phyloP scores from a whole-genome alignment of 306 rosid genomes.

The Trifolium dubium region DNA sequence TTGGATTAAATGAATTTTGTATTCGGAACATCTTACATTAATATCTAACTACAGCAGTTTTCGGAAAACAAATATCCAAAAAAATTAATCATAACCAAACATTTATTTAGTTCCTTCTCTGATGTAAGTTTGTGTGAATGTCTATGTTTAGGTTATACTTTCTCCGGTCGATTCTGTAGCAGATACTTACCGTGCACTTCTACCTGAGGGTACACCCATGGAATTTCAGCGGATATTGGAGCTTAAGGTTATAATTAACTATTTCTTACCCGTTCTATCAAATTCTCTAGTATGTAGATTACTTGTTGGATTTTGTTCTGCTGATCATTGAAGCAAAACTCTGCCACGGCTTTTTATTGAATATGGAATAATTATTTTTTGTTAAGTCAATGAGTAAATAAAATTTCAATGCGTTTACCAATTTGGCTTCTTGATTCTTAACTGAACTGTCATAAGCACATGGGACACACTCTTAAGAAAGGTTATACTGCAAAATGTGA shows the following conservation, averaged over 20 bases:
- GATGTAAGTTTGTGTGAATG: slow-evolving; percentile 35
- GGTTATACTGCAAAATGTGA: neutral
- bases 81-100: slow-evolving; percentile 15
- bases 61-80: neutral
- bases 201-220: slow-evolving; percentile 99
- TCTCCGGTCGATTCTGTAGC: slow-evolving; percentile 98
- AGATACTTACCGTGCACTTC: slow-evolving; percentile 91
- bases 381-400: slow-evolving; percentile 7
- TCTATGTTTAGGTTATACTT: slow-evolving; percentile 74
- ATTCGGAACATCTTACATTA: slow-evolving; percentile 11
- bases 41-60: slow-evolving; percentile 1
- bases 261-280: slow-evolving; percentile 30
- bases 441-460: slow-evolving; percentile 8
- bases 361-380: neutral
- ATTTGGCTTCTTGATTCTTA: neutral
- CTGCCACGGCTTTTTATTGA: slow-evolving; percentile 1
- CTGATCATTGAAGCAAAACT: slow-evolving; percentile 21
- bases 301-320: slow-evolving; percentile 38
- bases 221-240: slow-evolving; percentile 96
- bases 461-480: neutral
- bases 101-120: slow-evolving; percentile 28
- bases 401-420: slow-evolving; percentile 4
- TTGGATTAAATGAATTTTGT: slow-evolving; percentile 12
- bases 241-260: slow-evolving; percentile 75
- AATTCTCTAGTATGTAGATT: slow-evolving; percentile 27